Conservation (phyloP, 2,329 filamentous ascomycete genomes). For the Nemania sp. region DNA sequence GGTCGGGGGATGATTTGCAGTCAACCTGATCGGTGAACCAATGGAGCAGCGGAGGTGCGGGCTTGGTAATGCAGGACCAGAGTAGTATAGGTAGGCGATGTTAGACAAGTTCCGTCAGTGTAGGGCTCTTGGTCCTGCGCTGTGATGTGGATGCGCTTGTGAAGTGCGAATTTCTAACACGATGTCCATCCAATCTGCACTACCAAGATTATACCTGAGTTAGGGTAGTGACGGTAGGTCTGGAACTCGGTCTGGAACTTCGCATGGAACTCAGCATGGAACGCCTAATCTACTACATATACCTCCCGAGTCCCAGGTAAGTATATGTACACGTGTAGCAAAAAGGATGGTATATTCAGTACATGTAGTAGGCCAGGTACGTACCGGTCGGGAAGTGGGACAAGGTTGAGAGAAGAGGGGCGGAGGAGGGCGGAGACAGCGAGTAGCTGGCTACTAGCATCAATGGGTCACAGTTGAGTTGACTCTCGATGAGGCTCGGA, state of each 20-base stretch:
- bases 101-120: neutral
- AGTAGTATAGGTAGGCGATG: neutral
- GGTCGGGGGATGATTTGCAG: constrained; percentile 38
- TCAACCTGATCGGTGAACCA: constrained; percentile 30
- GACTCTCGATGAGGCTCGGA: neutral
- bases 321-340: no score
- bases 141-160: neutral
- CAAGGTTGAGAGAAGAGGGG: neutral
- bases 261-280: no score
- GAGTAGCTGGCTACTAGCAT: neutral
- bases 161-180: neutral
- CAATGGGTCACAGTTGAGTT: no score
- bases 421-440: neutral
- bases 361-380: no score
- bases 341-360: no score
- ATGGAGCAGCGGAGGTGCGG: constrained; percentile 5
- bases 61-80: constrained; percentile 7
- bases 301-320: no score
- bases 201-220: neutral
- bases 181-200: no score
- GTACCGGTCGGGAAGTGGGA: neutral
- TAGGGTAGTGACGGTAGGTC: neutral
- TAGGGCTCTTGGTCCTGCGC: neutral
- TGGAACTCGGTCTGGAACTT: no score
- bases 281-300: no score